phyloP scores from a whole-genome alignment of 495 filamentous ascomycete genomes.

The Collariella sp. region DNA sequence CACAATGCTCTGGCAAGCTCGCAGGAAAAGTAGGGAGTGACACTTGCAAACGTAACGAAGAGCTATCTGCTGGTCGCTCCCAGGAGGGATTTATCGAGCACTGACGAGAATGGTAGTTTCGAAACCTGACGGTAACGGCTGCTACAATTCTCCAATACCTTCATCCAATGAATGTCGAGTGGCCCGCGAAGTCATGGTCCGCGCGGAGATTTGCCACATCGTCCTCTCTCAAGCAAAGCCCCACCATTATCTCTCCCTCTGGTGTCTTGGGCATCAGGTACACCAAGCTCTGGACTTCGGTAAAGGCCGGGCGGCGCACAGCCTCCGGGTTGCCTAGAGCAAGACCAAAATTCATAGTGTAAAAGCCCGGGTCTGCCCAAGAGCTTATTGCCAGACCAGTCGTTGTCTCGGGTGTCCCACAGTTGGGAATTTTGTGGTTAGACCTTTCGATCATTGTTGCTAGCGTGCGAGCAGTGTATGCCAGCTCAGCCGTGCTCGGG shows the following conservation, averaged over 20 bases:
- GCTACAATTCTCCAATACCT: no score
- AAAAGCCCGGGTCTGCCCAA: constrained; percentile 43
- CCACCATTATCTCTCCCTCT: constrained; percentile 35
- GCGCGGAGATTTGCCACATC: constrained; percentile 15
- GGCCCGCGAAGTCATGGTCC: no score
- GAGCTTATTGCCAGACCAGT: constrained; percentile 46
- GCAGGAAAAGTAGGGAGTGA: no score
- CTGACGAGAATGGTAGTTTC: no score
- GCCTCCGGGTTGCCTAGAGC: constrained; percentile 41
- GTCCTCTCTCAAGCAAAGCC: constrained; percentile 39
- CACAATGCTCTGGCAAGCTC: no score
- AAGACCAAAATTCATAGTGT: constrained; percentile 41
- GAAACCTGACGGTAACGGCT: no score
- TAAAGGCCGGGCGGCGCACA: constrained; percentile 42
- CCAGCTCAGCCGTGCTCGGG: constrained; percentile 24
- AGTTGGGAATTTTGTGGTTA: constrained; percentile 27
- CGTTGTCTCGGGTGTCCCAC: constrained; percentile 24
- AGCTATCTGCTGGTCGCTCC: no score
- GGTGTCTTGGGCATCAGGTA: constrained; percentile 39
- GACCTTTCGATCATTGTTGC: constrained; percentile 32
- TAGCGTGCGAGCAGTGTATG: constrained; percentile 31
- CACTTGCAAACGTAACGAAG: no score
- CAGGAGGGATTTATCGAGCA: no score
- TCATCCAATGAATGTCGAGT: not conserved
- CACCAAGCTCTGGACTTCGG: constrained; percentile 38